Evolutionary conservation across 306 rosid genomes (phyloP), one percentile per base, ranked within the genome.

Genomic region (Pterocarpus macrocarpus): DNA sequence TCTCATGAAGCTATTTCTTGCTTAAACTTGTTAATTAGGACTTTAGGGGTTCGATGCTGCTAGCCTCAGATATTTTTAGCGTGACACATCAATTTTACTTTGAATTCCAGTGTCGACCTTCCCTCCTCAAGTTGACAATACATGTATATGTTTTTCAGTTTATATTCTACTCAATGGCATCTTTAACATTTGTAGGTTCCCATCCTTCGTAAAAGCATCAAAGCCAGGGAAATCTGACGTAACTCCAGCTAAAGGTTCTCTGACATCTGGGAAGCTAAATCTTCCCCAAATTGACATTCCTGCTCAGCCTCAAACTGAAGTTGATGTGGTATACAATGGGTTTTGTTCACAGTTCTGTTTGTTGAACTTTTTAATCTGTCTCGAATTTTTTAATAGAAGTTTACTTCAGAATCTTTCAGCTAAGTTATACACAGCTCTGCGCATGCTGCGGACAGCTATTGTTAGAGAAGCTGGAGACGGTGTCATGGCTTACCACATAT

Each of bases 401-500:
- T 68, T 61, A 73, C 78, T 73, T 38, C 92, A 95, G 99, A 75
- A 84, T 80, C 91, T 95, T 56, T 90, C 97, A 39, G 88, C 97
- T 12, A 91, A 84, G 87, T 80, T 93, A 64, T 95, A 82, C 89
- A 28, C 82, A 77, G 88, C 98, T 72, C 79, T 95, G 82, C 88
- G 92, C 76, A 71, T 79, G 84, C 93, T 93, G 76, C 91, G 99
- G 85, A 77, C 90, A 57, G 67, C 73, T 81, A 81, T 95, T 64
- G 80, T 90, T 64, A 87, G 63, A 81, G 97, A 93, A 87, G 90
- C 97, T 69, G 92, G 83, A 41, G 98, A 93, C 34, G 89, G 93
- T 50, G 90, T 88, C 69, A 74, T 87, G 90, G 94, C 97, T 67
- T 57, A 93, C 91, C 99, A 95, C 90, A 91, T 95, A 85, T 95